These are phyloP conservation scores for Lentinula detonsa DNA, from an alignment of 768 basidiomycete species.

Conservation along the genomic window DNA sequence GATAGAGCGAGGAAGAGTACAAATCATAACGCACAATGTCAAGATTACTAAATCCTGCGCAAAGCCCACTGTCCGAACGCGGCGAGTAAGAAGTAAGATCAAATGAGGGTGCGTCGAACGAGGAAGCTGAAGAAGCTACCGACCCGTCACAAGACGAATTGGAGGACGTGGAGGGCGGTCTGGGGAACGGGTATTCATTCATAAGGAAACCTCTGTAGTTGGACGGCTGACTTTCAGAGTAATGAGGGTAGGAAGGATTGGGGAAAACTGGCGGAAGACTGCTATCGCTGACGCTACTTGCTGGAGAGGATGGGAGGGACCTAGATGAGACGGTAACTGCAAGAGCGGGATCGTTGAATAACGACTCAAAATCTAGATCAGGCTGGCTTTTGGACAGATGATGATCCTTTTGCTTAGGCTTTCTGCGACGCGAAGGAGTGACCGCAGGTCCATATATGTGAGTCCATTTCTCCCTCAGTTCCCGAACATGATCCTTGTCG, in stretches of 20 bases:
- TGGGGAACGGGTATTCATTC: not conserved
- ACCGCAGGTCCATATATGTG: constrained; percentile 26
- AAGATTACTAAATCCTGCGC: not conserved
- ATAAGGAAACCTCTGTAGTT: not conserved
- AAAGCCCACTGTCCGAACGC: not conserved
- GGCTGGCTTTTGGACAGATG: not conserved
- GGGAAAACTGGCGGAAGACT: constrained; percentile 3
- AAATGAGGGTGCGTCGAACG: not conserved
- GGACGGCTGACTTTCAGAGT: not conserved
- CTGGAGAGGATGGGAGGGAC: not conserved
- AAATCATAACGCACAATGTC: not conserved
- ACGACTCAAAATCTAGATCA: not conserved
- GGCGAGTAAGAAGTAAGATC: not conserved
- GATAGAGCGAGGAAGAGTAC: not conserved
- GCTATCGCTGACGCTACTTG: not conserved
- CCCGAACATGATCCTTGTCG: constrained; percentile 19
- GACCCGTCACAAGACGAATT: not conserved
- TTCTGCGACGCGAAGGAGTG: constrained; percentile 14
- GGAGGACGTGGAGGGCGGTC: not conserved
- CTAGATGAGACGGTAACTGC: not conserved
- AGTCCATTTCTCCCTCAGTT: constrained; percentile 28
- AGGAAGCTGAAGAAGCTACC: not conserved
- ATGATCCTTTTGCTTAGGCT: constrained; percentile 16
- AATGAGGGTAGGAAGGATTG: not conserved
- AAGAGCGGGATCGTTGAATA: not conserved